Evolutionary conservation across 345 rosid species (phyloP).

Genomic region (Reutealis trisperma): DNA sequence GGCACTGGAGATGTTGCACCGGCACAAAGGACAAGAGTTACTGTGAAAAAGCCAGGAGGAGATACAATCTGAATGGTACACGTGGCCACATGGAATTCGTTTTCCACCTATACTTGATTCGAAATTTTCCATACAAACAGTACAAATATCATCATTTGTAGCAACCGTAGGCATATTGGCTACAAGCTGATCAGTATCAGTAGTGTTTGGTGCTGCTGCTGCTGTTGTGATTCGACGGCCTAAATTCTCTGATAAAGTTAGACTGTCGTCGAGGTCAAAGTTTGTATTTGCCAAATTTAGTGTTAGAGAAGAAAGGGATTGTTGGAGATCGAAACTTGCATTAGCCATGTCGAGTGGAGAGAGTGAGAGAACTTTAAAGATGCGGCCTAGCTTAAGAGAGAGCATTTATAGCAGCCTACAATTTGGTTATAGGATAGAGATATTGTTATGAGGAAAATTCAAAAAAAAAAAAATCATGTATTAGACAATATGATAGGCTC

Average conservation of each 20-base stretch:
- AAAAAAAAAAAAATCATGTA: no score
- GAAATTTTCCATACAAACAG: constrained; percentile 34
- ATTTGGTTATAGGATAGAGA: no score
- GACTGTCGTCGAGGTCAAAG: constrained; percentile 32
- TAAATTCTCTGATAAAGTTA: neutral
- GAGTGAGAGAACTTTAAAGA: no score
- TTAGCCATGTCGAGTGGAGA: neutral
- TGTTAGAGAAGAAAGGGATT: neutral
- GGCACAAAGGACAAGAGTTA: constrained; percentile 39
- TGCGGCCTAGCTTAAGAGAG: no score
- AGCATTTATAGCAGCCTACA: no score
- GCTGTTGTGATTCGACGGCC: neutral
- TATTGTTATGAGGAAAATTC: neutral
- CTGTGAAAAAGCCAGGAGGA: constrained; percentile 27
- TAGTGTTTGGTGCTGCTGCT: no score
- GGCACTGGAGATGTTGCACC: constrained; percentile 16
- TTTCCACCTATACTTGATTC: constrained; percentile 10
- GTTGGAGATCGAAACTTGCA: neutral
- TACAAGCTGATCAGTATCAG: neutral
- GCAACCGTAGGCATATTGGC: constrained; percentile 14
- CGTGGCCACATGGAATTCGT: constrained; percentile 30
- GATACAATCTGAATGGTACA: constrained; percentile 31
- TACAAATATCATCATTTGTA: constrained; percentile 8
- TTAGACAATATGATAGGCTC: no score
- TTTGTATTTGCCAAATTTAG: neutral